Evolutionary conservation across 164 flowering plant species (phyloP), one percentile per base, ranked within the genome.

Genomic region (Platanus orientalis): DNA sequence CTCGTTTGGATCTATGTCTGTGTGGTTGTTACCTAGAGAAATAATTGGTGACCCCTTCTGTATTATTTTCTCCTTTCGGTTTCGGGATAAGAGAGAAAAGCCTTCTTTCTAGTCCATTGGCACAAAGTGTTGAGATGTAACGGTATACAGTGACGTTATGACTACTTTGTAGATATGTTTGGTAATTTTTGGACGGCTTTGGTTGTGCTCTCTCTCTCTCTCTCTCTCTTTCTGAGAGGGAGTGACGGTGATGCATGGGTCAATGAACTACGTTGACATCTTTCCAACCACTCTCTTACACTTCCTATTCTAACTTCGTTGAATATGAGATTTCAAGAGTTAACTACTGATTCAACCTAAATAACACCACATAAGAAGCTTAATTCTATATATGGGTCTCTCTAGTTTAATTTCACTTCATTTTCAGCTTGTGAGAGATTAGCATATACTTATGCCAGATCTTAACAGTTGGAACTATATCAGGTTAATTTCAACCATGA

Each of bases 11-110:
- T 16, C 28, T 26, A 16, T 40, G 45, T 58, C 52, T 54, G 40
- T 61, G 66, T 25, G 34, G 36, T 19, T 54, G 56, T 49, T 60
- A 58, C 58, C 58, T 40, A 10, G 21, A 40, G 40, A 50, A 59
- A 65, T 61, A 60, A 56, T 70, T 70, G 73, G n/a, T n/a, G 23
- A 13, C 63, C 20, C 55, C 47, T 48, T 58, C 10, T 23, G 28
- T 3, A 7, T 34, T 27, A 28, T 40, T 47, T 20, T 26, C 52
- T n/a, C n/a, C 60, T 67, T 54, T 54, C 59, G 60, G 60, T 54
- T 52, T 42, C 40, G 63, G 54, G 62, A 57, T 61, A 23, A 53
- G 45, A 14, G 30, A 14, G 27, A 53, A 26, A 56, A 54, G 54
- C 42, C 39, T 19, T 45, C 20, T 45, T 19, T 45, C 49, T 45